Base-by-base conservation (phyloP, 192 early-diverging fungal genomes). In the Dissophora globulifera region DNA sequence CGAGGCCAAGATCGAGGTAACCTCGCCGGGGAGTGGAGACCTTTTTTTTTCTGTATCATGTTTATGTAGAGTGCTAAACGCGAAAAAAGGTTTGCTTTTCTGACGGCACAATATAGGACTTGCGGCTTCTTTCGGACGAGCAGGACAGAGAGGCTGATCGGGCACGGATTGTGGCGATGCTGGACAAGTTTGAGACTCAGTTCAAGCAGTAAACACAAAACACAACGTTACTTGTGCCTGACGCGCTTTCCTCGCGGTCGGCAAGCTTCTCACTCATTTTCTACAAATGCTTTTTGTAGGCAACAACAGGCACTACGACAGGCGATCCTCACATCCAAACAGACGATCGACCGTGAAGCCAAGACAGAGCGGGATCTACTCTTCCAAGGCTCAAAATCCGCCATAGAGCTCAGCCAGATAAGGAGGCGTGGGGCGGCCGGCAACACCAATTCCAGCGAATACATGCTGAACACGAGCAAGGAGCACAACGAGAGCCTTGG, bases 401-500 rank as follows among this genome's bases (percentile, higher is more conserved):
- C 69, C 12, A 58, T 79, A 38, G 78, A 78, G 38, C 53, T 81
- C 56, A 62, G 63, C 45, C 43, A 82, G 78, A 84, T 78, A 56
- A 83, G 62, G 57, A 81, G 69, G 51, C 53, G 41, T 47, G 83
- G 49, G 38, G 72, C 35, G 8, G 61, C 40, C 25, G 47, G 51
- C 47, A n/a, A n/a, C n/a, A 70, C 33, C 49, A 83, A 85, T 19
- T 35, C 78, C 5, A 79, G 81, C 31, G 81, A 86, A 27, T 56
- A 81, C 3, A 13, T 87, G 38, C 50, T 88, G 31, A 66, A 78
- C 29, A 83, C 87, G 11, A 79, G 83, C 41, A 81, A 72, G 22
- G 85, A 90, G 41, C 84, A 87, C 10, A 92, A 89, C 22, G 81
- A 84, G 19, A 72, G 86, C 40, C 69, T 92, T 3, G 67, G 63